A percentile compares a stretch with the other conserved stretches of the same genome.
Evolutionary conservation across 495 filamentous ascomycete species (phyloP).

Genomic region (Letharia columbiana): DNA sequence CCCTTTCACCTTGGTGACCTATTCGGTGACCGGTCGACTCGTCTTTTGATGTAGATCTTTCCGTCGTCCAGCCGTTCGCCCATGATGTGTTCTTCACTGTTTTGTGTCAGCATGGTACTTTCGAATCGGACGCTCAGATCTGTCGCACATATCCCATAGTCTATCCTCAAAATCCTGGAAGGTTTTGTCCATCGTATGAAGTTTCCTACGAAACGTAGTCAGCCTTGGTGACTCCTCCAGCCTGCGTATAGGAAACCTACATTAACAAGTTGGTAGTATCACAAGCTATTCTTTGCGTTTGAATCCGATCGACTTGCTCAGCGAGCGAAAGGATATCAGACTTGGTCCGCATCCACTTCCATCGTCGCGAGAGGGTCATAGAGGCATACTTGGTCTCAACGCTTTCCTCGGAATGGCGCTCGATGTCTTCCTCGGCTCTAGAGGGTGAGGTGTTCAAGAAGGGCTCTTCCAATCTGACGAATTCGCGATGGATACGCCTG

Average conservation of each 20-base stretch:
- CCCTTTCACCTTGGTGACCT: not conserved
- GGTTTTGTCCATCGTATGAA: constrained; percentile 21
- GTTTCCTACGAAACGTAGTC: constrained; percentile 12
- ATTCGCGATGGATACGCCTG: constrained; percentile 16
- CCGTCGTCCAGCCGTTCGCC: constrained; percentile 24
- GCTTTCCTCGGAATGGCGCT: constrained; percentile 15
- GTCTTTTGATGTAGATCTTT: constrained; percentile 23
- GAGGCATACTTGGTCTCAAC: constrained; percentile 17
- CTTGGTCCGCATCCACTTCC: constrained; percentile 24
- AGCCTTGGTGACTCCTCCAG: not conserved
- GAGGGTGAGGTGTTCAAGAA: constrained; percentile 17
- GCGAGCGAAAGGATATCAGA: constrained; percentile 21
- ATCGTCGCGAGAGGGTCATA: constrained; percentile 21
- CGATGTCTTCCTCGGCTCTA: constrained; percentile 21
- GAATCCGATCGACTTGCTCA: constrained; percentile 25
- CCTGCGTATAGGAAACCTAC: constrained; percentile 8
- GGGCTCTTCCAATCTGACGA: constrained; percentile 21
- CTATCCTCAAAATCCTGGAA: constrained; percentile 25
- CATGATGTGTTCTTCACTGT: constrained; percentile 23
- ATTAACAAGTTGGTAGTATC: constrained; percentile 20
- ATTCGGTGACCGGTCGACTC: constrained; percentile 14
- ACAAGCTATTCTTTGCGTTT: constrained; percentile 24
- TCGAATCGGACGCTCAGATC: not conserved
- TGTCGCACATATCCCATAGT: constrained; percentile 17
- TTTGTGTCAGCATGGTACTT: not conserved